These are phyloP conservation scores for Sugiyamaella pinicola DNA, from an alignment of 1,139 yeast genomes.

Conservation along the genomic window DNA sequence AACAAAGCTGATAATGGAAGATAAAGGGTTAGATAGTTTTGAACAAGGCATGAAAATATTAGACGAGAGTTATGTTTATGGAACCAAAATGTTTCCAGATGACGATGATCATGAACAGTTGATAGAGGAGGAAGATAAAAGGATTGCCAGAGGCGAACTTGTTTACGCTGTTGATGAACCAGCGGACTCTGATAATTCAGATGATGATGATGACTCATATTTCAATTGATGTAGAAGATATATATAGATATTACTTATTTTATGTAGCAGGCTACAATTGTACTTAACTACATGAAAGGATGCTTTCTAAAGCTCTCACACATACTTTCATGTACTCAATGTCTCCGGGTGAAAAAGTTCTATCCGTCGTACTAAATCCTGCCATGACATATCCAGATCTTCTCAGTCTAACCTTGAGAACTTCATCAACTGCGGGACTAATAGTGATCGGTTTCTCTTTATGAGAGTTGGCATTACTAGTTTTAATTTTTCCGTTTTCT, in stretches of 20 bases:
- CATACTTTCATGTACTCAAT: slow-evolving; percentile 51
- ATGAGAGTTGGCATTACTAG: not conserved
- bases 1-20: slow-evolving; percentile 21
- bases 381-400: slow-evolving; percentile 63
- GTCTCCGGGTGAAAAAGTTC: slow-evolving; percentile 46
- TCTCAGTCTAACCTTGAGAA: slow-evolving; percentile 46
- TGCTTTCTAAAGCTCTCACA: slow-evolving; percentile 37
- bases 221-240: not conserved
- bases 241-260: not conserved
- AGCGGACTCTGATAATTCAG: not conserved
- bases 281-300: slow-evolving; percentile 28
- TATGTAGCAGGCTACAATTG: not conserved
- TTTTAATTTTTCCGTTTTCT: not conserved
- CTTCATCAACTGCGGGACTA: slow-evolving; percentile 3
- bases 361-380: slow-evolving; percentile 47
- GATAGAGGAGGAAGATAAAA: not conserved
- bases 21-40: slow-evolving; percentile 9
- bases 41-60: slow-evolving; percentile 16
- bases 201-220: not conserved
- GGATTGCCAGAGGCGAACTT: not conserved
- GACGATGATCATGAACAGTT: not conserved
- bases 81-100: slow-evolving; percentile 4
- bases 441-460: not conserved
- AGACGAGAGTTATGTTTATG: slow-evolving; percentile 19
- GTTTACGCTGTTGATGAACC: slow-evolving; percentile 2